Conservation (phyloP, 176 grass and related monocot species). For the Aegilops longissima region DNA sequence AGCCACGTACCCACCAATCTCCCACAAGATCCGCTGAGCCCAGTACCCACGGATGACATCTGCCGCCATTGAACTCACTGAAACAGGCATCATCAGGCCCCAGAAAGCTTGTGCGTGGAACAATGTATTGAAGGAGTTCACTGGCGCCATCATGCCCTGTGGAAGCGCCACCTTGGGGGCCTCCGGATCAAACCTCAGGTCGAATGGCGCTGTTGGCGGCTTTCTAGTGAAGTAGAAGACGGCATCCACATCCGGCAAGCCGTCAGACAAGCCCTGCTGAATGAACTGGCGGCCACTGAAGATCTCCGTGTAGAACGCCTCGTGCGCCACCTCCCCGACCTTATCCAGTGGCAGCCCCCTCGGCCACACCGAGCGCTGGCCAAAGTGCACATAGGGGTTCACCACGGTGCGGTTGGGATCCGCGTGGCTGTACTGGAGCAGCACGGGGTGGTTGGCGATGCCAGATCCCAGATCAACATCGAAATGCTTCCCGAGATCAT, state of each 20-base stretch:
- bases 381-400: constrained; percentile 96
- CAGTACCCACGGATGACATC: constrained; percentile 98
- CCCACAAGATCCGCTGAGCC: constrained; percentile 92
- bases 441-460: constrained; percentile 60
- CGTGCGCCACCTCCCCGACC: constrained; percentile 82
- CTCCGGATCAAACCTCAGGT: constrained; percentile 80
- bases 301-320: constrained; percentile 93
- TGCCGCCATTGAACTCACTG: constrained; percentile 90
- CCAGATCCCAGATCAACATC: constrained; percentile 75
- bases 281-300: constrained; percentile 92
- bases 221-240: constrained; percentile 98
- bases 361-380: constrained; percentile 95
- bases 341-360: constrained; percentile 83
- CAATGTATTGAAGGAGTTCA: constrained; percentile 97
- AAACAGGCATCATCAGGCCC: constrained; percentile 91
- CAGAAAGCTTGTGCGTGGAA: constrained; percentile 92
- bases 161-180: constrained; percentile 87
- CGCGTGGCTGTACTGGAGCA: constrained; percentile 93
- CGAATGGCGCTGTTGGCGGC: constrained; percentile 54
- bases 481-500: constrained; percentile 78
- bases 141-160: constrained; percentile 87
- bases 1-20: constrained; percentile 86
- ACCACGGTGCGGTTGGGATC: constrained; percentile 89
- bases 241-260: constrained; percentile 86
- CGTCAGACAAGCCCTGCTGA: constrained; percentile 93